Conservation (phyloP, 345 rosid genomes). For the Eucalyptus pauciflora region DNA sequence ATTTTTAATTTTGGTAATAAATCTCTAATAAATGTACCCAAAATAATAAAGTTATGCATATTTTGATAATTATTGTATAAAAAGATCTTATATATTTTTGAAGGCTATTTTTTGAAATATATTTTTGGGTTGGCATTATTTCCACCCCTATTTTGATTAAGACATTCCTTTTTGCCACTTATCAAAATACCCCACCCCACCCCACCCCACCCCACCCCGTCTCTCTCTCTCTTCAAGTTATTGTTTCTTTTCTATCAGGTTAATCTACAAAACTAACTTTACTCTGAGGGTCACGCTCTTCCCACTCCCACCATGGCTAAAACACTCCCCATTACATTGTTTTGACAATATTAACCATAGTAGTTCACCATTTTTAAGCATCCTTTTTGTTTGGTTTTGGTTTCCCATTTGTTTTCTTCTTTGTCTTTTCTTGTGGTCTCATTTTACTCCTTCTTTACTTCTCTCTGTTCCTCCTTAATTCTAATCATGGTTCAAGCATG, state of each 20-base stretch:
- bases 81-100: not conserved
- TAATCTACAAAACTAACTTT: too few species aligned
- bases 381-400: not conserved
- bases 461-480: not conserved
- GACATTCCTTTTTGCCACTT: too few species aligned
- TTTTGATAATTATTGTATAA: not conserved
- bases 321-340: not conserved
- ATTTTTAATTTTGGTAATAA: not conserved
- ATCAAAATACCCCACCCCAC: too few species aligned
- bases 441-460: too few species aligned
- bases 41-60: not conserved
- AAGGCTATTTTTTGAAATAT: not conserved
- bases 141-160: too few species aligned
- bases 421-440: not conserved
- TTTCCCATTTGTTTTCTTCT: not conserved
- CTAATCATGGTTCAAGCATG: not conserved
- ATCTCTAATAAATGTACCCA: not conserved
- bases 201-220: fast-evolving
- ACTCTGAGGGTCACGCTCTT: too few species aligned
- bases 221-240: too few species aligned
- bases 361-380: not conserved
- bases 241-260: too few species aligned
- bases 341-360: not conserved
- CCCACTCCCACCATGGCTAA: too few species aligned
- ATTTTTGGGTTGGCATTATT: not conserved